phyloP scores from a whole-genome alignment of 106 monocot genomes.

The Apostasia shenzhenica region DNA sequence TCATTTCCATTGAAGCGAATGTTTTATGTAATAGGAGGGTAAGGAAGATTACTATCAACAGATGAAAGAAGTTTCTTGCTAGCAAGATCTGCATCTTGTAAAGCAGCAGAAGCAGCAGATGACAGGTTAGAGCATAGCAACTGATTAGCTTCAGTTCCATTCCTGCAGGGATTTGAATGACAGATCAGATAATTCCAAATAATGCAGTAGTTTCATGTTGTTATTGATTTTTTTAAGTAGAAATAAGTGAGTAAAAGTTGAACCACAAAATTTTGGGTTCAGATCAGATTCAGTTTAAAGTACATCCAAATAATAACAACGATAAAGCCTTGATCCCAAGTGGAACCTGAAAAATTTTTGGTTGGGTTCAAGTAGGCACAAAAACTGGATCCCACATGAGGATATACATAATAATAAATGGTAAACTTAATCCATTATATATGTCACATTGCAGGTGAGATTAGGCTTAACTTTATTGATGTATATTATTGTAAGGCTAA shows the following conservation, averaged over 20 bases:
- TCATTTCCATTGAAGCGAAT: background rate
- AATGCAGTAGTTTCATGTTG: background rate
- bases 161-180: conserved; percentile 23
- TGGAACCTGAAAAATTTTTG: too few species aligned
- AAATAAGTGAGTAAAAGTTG: background rate
- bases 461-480: too few species aligned
- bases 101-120: conserved; percentile 28
- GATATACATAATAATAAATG: too few species aligned
- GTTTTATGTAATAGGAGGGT: background rate
- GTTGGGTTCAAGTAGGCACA: too few species aligned
- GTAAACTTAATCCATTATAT: too few species aligned
- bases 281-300: too few species aligned
- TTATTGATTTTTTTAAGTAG: background rate
- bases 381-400: too few species aligned
- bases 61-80: conserved; percentile 46
- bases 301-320: too few species aligned
- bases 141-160: conserved; percentile 47
- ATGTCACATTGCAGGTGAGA: too few species aligned
- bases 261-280: background rate
- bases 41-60: conserved; percentile 48
- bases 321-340: too few species aligned
- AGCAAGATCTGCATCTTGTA: conserved; percentile 42
- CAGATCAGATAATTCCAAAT: background rate
- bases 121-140: conserved; percentile 40
- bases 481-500: too few species aligned